phyloP scores from a whole-genome alignment of 2,329 filamentous ascomycete species.

The Xylaria sp. region DNA sequence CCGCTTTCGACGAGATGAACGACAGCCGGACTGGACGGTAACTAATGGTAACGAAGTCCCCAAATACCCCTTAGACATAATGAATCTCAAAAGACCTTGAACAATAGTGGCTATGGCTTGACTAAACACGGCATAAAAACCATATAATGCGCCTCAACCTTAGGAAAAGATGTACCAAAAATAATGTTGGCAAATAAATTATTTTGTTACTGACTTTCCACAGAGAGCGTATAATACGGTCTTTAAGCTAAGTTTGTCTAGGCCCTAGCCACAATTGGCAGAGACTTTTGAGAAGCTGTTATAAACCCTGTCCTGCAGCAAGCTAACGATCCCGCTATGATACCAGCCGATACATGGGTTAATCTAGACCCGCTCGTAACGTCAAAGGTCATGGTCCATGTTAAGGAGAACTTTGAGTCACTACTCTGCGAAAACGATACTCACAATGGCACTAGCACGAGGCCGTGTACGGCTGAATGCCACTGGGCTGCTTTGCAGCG shows the following conservation, averaged over 20 bases:
- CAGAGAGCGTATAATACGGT: not conserved
- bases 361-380: not conserved
- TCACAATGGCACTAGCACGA: not conserved
- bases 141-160: not conserved
- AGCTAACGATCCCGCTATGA: not conserved
- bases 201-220: too few species aligned
- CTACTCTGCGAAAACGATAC: not conserved
- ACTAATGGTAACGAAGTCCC: not conserved
- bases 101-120: not conserved
- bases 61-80: not conserved
- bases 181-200: too few species aligned
- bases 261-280: not conserved
- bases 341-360: conserved; percentile 4
- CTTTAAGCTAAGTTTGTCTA: not conserved
- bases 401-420: not conserved
- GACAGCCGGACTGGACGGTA: not conserved
- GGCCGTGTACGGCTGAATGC: not conserved
- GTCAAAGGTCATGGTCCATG: not conserved
- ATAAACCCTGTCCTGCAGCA: not conserved
- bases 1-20: not conserved
- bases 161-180: not conserved
- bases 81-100: not conserved
- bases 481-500: not conserved
- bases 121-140: not conserved
- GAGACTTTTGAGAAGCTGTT: not conserved